A percentile compares a stretch with the other conserved stretches of the same genome.
phyloP scores from a whole-genome alignment of 2,329 filamentous ascomycete species.

The Ascochyta lentis region DNA sequence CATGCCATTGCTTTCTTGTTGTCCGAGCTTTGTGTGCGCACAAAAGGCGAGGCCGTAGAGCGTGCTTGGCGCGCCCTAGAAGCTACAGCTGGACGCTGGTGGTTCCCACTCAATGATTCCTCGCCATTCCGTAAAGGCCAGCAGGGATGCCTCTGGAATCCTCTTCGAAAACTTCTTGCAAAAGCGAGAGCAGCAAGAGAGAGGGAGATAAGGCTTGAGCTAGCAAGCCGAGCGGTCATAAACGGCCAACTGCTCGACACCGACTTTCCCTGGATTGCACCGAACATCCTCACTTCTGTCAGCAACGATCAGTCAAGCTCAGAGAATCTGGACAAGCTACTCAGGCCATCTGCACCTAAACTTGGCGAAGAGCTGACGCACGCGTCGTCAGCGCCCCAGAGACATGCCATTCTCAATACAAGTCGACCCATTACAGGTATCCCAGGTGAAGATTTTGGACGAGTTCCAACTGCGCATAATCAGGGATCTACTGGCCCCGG shows the following conservation, averaged over 20 bases:
- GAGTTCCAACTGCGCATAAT: background rate
- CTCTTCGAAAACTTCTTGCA: slow-evolving; percentile 65
- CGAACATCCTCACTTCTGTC: background rate
- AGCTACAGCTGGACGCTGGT: slow-evolving; percentile 52
- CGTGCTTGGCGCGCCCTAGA: slow-evolving; percentile 67
- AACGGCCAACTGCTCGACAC: slow-evolving; percentile 22
- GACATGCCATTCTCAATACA: slow-evolving; percentile 8
- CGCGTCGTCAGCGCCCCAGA: slow-evolving; percentile 27
- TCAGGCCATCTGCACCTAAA: slow-evolving; percentile 35
- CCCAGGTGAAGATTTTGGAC: background rate
- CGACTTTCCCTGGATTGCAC: slow-evolving; percentile 10
- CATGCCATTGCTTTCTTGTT: slow-evolving; percentile 68
- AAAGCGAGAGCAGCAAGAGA: slow-evolving; percentile 63
- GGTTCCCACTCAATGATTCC: slow-evolving; percentile 42
- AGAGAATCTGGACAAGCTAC: slow-evolving; percentile 37
- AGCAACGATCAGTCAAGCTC: slow-evolving; percentile 30
- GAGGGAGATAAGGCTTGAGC: slow-evolving; percentile 56
- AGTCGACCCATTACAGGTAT: background rate
- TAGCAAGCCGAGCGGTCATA: slow-evolving; percentile 37
- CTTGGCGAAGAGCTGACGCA: slow-evolving; percentile 35
- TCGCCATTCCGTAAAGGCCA: slow-evolving; percentile 36
- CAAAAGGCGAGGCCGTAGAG: slow-evolving; percentile 63
- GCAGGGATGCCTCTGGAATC: slow-evolving; percentile 67
- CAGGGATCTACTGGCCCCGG: background rate
- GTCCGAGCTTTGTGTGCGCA: slow-evolving; percentile 65